A percentile compares a stretch with the other conserved stretches of the same genome.
These are phyloP conservation scores for Fraxinus americana DNA, from an alignment of 257 asterid genomes.

Conservation along the genomic window DNA sequence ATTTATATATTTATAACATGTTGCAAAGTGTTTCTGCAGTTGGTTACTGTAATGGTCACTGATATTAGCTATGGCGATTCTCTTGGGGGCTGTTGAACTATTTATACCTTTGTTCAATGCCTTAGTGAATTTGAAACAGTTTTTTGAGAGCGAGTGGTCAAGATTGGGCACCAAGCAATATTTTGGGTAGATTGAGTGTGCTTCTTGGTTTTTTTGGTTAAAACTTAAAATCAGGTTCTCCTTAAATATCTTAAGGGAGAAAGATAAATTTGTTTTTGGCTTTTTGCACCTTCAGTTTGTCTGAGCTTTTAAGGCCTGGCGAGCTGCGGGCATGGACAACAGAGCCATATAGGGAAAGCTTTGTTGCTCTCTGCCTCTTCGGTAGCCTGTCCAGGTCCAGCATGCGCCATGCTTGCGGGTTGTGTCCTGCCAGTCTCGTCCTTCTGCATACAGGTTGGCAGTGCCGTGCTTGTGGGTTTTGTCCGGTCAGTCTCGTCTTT, in stretches of 20 bases:
- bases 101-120: not conserved
- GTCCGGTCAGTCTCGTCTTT: not conserved
- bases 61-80: not conserved
- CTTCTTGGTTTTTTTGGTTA: too few species aligned
- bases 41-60: conserved; percentile 1
- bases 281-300: not conserved
- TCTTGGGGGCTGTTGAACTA: not conserved
- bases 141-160: not conserved
- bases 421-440: not conserved
- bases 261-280: too few species aligned
- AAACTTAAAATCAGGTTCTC: too few species aligned
- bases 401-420: not conserved
- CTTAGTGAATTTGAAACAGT: not conserved
- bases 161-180: not conserved
- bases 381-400: not conserved
- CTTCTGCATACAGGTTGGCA: too few species aligned
- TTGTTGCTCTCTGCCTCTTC: not conserved
- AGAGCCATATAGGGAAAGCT: not conserved
- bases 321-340: not conserved
- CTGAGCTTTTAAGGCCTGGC: not conserved
- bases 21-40: not conserved
- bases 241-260: too few species aligned
- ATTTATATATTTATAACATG: not conserved
- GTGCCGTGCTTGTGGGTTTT: too few species aligned
- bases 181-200: not conserved